Evolutionary conservation across 2,329 filamentous ascomycete species (phyloP), one percentile per base, ranked within the genome.

Genomic region (Intubia oerlemansii): DNA sequence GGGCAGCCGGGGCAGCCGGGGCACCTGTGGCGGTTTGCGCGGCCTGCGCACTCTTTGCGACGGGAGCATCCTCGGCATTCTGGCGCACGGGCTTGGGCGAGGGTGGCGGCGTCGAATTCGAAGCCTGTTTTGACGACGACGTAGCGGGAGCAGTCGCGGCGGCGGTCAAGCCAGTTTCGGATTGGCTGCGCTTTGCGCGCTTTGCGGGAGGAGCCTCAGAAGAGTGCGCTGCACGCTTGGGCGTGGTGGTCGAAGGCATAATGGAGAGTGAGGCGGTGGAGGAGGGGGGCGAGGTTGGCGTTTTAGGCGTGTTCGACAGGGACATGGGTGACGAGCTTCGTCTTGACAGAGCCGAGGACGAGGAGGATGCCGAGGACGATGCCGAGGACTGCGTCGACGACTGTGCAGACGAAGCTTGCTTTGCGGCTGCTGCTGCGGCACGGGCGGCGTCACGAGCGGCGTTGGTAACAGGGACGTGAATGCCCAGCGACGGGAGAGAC

Each of bases 401-500:
- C 2, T 31, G 10, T 2, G 35, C 7, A 7, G 32, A 6, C 8
- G 14, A 5, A 13, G 10, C 1, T 4, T 10, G 17, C 16, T 18
- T 26, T 12, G 24, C 6, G 14, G 31, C 29, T 27, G 29, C 27
- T 18, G n/a, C n/a, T n/a, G n/a, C n/a, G 46, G 31, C 25, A 15
- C 10, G 5, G 9, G 29, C 27, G 20, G 32, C 32, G 24, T 29
- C 54, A 53, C 67, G 58, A 37, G 66, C 54, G 43, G 69, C 62
- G 43, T 71, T 57, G 42, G 62, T 59, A 43, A 75, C 66, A 38
- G 78, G 73, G 38, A 93, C 62, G 44, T 88, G 79, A 43, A 95
- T 92, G 49, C 88, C 88, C 44, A 95, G 66, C 40, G 82, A 90
- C 35, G 81, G 78, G 45, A 95, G 62, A 37, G 84, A 93, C 40